Base-by-base conservation (phyloP, 2,329 filamentous ascomycete species). In the Talaromyces sp. region DNA sequence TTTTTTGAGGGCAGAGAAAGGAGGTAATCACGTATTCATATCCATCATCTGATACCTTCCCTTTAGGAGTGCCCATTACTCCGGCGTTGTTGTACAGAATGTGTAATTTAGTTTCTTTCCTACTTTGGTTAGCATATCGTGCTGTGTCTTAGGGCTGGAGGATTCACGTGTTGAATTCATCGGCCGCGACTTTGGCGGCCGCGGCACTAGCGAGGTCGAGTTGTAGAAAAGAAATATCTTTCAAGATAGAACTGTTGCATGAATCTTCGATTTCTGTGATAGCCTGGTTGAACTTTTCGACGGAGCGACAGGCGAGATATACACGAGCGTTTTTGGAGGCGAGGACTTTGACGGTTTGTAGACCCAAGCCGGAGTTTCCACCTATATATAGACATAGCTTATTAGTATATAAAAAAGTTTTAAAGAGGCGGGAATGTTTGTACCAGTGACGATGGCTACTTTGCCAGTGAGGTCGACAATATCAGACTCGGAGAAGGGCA, bases 381-480 rank as follows among this genome's bases (percentile, higher is more conserved):
- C 33, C 33, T 36, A 36, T 36, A 13, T 15, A 36, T 36, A 6
- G 33, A 17, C 13, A 13, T 7, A 36, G 13, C 4, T 36, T 36
- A 6, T 36, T 36, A 36, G 33, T 36, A 36, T 6, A 17, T 1
- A 44, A 57, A 27, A n/a, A 11, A 13, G 19, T 10, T 57, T 27
- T 44, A 44, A 57, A 36, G 4, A 42, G 25, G 36, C 15, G 32
- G 42, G 15, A 28, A 28, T 42, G 22, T 30, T 44, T 36, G 30
- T 39, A 32, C 61, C 61, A 44, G 61, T 62, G 52, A 62, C 55
- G 30, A 58, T 58, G 47, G 59, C 52, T n/a, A 62, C 61, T 19
- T 62, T 62, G 10, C 57, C 61, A n/a, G 53, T 53, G 4, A 62
- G 52, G 49, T 60, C 39, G 22, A 56, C 55, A 10, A 62, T 55